These are phyloP conservation scores for Solanum rostratum DNA, from an alignment of 257 asterid species.

Conservation along the genomic window DNA sequence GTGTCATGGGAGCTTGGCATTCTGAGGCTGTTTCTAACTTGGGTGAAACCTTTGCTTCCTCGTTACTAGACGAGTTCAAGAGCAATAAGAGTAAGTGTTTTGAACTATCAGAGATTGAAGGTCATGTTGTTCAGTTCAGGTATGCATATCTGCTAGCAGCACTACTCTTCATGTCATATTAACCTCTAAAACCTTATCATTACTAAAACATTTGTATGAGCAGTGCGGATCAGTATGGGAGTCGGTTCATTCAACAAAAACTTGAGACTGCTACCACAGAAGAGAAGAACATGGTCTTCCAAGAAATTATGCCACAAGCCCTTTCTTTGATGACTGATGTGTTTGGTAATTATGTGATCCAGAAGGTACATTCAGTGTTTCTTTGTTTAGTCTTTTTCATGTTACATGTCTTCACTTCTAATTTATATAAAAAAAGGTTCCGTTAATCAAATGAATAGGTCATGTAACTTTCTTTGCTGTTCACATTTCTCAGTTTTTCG, in stretches of 20 bases:
- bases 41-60: conserved; percentile 39
- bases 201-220: not conserved
- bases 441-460: not conserved
- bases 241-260: conserved; percentile 82
- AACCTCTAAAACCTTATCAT: not conserved
- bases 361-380: conserved; percentile 38
- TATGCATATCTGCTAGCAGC: conserved; percentile 4
- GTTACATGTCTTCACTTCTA: not conserved
- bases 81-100: conserved; percentile 54
- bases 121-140: conserved; percentile 88
- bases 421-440: not conserved
- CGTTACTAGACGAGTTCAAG: conserved; percentile 68
- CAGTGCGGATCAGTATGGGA: conserved; percentile 83
- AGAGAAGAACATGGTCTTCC: conserved; percentile 74
- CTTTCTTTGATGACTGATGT: conserved; percentile 80
- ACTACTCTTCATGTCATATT: not conserved
- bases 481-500: conserved; percentile 49
- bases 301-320: conserved; percentile 66
- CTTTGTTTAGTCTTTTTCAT: not conserved
- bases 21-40: conserved; percentile 31
- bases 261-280: conserved; percentile 58
- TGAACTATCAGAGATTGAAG: conserved; percentile 72
- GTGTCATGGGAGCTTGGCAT: conserved; percentile 45
- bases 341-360: conserved; percentile 82
- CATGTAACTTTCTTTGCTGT: not conserved